Percentiles rank a stretch among this genome's conserved stretches.
Conservation (phyloP, 2,329 filamentous ascomycete genomes). For the Apiospora malaysiana region DNA sequence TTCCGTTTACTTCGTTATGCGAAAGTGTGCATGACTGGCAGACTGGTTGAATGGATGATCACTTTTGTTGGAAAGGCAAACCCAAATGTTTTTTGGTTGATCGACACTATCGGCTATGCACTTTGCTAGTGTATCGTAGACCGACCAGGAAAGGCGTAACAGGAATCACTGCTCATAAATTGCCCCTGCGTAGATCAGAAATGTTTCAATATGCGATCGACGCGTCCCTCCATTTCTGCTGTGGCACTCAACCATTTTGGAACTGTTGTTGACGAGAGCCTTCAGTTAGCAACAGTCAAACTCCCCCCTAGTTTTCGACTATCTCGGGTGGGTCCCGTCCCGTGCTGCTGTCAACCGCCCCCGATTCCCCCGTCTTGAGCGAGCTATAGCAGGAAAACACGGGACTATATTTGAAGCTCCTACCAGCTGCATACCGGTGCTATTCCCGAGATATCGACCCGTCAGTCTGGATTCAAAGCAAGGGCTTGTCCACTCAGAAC, state of each 20-base stretch:
- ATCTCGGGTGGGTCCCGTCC: neutral
- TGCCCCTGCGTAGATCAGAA: slow-evolving; percentile 11
- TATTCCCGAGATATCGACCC: neutral
- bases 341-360: neutral
- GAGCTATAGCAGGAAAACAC: neutral
- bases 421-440: neutral
- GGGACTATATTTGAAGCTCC: slow-evolving; percentile 9
- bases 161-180: neutral
- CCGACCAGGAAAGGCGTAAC: neutral
- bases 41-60: neutral
- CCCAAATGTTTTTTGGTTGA: neutral
- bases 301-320: neutral
- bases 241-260: neutral
- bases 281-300: neutral
- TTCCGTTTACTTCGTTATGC: neutral
- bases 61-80: neutral
- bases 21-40: neutral
- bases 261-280: neutral
- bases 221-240: neutral
- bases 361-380: neutral
- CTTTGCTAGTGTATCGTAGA: neutral
- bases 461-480: neutral
- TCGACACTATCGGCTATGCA: neutral
- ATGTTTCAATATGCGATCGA: neutral
- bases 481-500: neutral